These are phyloP conservation scores for Podospora fimiseda DNA, from an alignment of 495 filamentous ascomycete species.

Conservation along the genomic window DNA sequence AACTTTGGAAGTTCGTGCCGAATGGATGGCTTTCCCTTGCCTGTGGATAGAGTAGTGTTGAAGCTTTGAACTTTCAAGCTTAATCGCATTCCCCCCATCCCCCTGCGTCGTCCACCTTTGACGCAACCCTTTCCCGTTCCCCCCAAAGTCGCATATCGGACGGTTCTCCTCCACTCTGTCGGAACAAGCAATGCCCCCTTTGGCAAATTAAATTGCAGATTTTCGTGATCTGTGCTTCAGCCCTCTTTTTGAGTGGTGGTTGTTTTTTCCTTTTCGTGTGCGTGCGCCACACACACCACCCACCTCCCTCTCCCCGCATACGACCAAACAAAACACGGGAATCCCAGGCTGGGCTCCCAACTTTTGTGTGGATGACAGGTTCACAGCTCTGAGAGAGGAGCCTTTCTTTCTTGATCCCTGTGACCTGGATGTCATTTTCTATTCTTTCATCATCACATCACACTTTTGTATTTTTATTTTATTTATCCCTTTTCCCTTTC, in stretches of 20 bases:
- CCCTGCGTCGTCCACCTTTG: no score
- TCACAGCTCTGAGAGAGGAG: no score
- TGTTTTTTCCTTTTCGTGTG: no score
- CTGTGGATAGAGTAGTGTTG: background rate
- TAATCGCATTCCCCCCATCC: no score
- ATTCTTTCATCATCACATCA: background rate
- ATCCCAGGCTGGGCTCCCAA: constrained; percentile 1
- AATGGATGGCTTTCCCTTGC: background rate
- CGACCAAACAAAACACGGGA: constrained; percentile 16
- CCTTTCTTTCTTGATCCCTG: background rate
- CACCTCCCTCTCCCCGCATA: background rate
- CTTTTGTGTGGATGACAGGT: background rate
- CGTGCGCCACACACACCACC: background rate
- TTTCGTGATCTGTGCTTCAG: no score
- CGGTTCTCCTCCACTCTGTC: no score
- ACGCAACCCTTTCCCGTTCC: no score
- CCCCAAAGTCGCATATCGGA: no score
- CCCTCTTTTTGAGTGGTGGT: no score
- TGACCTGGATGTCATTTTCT: background rate
- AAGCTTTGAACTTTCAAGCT: no score
- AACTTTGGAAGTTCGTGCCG: background rate
- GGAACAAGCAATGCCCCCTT: no score
- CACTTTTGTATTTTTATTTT: background rate
- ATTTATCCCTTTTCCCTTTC: background rate
- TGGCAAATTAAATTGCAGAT: no score